phyloP scores from a whole-genome alignment of 345 rosid genomes.

The Eutrema japonicum region DNA sequence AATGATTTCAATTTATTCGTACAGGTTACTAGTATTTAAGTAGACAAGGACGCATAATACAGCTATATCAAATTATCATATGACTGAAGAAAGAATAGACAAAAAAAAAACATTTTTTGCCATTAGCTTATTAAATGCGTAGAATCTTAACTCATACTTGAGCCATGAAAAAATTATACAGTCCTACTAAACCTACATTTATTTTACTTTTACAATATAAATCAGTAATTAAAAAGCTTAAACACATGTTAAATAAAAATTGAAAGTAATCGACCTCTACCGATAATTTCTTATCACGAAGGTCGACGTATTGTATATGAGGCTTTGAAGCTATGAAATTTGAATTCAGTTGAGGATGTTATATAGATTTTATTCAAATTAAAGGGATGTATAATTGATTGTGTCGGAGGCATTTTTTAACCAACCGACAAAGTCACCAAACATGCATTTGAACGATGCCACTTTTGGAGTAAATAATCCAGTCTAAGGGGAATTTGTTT shows the following conservation, averaged over 20 bases:
- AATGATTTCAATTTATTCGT: not conserved
- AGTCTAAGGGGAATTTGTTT: slow-evolving; percentile 14
- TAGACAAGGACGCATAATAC: not conserved
- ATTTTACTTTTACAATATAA: not conserved
- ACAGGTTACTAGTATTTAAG: not conserved
- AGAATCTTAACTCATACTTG: slow-evolving; percentile 26
- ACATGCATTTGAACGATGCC: slow-evolving; percentile 31
- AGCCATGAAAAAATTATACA: slow-evolving; percentile 26
- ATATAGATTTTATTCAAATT: slow-evolving; percentile 31
- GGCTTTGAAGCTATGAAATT: slow-evolving; percentile 15
- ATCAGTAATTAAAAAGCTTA: not conserved
- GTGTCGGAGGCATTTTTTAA: slow-evolving; percentile 29
- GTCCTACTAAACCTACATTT: slow-evolving; percentile 1
- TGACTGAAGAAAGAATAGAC: not conserved
- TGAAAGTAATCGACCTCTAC: not conserved
- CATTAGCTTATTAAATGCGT: not conserved
- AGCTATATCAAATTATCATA: not conserved
- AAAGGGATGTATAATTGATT: slow-evolving; percentile 15
- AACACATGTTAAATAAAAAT: not conserved
- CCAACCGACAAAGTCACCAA: slow-evolving; percentile 43
- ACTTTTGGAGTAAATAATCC: not conserved
- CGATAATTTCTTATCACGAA: not conserved
- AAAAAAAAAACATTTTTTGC: not conserved
- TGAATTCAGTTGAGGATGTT: not conserved
- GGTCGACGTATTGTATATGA: not conserved